phyloP scores from a whole-genome alignment of 2,329 filamentous ascomycete genomes.

The Dothideomycetidae sp. region DNA sequence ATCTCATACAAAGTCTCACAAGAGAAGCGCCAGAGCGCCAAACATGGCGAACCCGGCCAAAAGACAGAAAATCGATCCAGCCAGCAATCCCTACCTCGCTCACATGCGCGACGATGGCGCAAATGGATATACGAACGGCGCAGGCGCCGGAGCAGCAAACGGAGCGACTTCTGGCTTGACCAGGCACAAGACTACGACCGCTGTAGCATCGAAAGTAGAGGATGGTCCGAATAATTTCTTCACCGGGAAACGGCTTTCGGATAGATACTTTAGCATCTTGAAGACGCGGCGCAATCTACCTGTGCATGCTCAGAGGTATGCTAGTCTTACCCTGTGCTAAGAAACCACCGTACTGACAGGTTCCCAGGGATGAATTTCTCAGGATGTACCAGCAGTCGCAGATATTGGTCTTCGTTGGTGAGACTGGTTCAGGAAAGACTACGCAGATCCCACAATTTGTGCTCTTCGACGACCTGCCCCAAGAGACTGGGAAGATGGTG shows the following conservation, averaged over 20 bases:
- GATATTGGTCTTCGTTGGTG: slow-evolving; percentile 95
- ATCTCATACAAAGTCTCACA: too few species aligned
- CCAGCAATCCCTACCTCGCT: slow-evolving; percentile 74
- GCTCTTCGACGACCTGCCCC: slow-evolving; percentile 87
- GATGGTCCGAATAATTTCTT: slow-evolving; percentile 75
- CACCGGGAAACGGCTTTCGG: slow-evolving; percentile 60
- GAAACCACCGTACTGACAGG: neutral
- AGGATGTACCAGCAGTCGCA: slow-evolving; percentile 84
- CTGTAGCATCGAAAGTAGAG: slow-evolving; percentile 59
- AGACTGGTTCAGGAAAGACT: slow-evolving; percentile 98
- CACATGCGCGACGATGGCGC: slow-evolving; percentile 55
- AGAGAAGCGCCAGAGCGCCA: too few species aligned
- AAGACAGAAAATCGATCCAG: slow-evolving; percentile 44
- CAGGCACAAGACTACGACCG: slow-evolving; percentile 67
- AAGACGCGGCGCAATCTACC: slow-evolving; percentile 72
- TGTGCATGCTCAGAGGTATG: slow-evolving; percentile 75
- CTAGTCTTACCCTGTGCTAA: neutral
- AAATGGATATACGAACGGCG: slow-evolving; percentile 19
- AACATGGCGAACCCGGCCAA: slow-evolving; percentile 32
- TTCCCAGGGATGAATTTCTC: slow-evolving; percentile 68
- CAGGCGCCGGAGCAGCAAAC: slow-evolving; percentile 17
- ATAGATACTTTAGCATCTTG: slow-evolving; percentile 81
- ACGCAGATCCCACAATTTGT: slow-evolving; percentile 99
- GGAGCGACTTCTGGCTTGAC: slow-evolving; percentile 46
- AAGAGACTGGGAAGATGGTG: slow-evolving; percentile 73